These are phyloP conservation scores for Kurtzmaniella cleridarum DNA, from an alignment of 805 yeast species.

Conservation along the genomic window DNA sequence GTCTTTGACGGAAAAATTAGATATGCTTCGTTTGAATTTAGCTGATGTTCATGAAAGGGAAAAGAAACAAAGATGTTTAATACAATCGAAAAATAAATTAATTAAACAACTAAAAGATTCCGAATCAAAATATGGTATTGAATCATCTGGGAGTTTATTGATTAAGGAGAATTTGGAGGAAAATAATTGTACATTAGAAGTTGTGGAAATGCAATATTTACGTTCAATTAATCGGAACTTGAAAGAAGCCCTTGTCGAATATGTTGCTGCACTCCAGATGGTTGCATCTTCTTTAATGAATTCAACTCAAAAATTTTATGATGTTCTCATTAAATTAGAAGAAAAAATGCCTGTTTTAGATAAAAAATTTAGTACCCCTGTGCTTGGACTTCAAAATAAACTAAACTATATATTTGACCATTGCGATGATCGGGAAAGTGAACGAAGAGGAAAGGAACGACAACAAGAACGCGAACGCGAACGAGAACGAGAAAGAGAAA, in stretches of 20 bases:
- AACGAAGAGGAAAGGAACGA: not conserved
- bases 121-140: conserved; percentile 42
- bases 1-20: conserved; percentile 37
- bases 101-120: conserved; percentile 34
- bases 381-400: too few relatives aligned
- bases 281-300: conserved; percentile 19
- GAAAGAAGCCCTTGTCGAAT: conserved; percentile 42
- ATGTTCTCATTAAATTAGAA: not conserved
- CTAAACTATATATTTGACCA: too few relatives aligned
- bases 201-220: conserved; percentile 46
- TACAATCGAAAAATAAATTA: conserved; percentile 29
- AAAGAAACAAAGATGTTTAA: conserved; percentile 37
- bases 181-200: conserved; percentile 43
- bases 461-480: not conserved
- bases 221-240: conserved; percentile 43
- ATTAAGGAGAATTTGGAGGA: conserved; percentile 50
- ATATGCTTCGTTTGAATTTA: conserved; percentile 38
- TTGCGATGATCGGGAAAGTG: not conserved
- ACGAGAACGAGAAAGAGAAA: not conserved
- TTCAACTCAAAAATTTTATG: conserved; percentile 13
- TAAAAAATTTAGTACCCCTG: too few relatives aligned
- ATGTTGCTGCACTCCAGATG: conserved; percentile 27
- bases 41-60: conserved; percentile 47
- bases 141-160: conserved; percentile 37
- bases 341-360: not conserved